Base-by-base conservation (phyloP, 2,329 filamentous ascomycete species). In the Colletotrichum aenigma region DNA sequence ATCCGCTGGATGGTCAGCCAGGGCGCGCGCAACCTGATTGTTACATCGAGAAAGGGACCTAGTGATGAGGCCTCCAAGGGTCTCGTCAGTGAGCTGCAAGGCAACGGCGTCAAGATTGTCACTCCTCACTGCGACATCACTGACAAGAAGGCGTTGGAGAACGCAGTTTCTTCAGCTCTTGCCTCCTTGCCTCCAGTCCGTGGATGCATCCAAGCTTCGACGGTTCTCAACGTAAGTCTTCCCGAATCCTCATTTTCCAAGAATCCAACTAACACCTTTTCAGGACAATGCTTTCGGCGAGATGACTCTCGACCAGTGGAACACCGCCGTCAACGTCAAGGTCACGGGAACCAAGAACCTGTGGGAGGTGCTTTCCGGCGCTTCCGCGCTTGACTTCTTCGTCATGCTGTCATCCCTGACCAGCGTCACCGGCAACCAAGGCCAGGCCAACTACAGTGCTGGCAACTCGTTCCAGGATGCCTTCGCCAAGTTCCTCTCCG, bases 371-470 rank as follows among this genome's bases (percentile, higher is more conserved):
- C 82, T 86, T 30, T 65, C 71, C 6, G 36, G 78, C 1, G 77
- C 77, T 21, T 52, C 43, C 13, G 43, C 43, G 15, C 78, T 86
- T 13, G 84, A 85, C 71, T 85, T 84, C 77, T 85, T 85, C 75
- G 77, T 85, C 48, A 62, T 83, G 55, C 78, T 85, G 30, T 83
- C 81, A 0, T 86, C 84, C 1, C 56, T 80, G 3, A 76, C 78
- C 5, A 75, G 73, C 4, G 76, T 83, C 6, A 76, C 79, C 6
- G 83, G 82, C 6, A 82, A 82, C 68, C 66, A 67, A 13, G 81
- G 80, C 1, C 88, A 90, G 77, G 77, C 82, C 8, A 88, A 86
- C 77, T 90, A 90, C 75, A 78, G 81, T 2, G 85, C 86, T 1
- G 87, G 85, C 1, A 88, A 88, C 75, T 75, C 78, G 15, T 89